Base-by-base conservation (phyloP, 1,139 yeast species). In the Suhomyces bribrorum region DNA sequence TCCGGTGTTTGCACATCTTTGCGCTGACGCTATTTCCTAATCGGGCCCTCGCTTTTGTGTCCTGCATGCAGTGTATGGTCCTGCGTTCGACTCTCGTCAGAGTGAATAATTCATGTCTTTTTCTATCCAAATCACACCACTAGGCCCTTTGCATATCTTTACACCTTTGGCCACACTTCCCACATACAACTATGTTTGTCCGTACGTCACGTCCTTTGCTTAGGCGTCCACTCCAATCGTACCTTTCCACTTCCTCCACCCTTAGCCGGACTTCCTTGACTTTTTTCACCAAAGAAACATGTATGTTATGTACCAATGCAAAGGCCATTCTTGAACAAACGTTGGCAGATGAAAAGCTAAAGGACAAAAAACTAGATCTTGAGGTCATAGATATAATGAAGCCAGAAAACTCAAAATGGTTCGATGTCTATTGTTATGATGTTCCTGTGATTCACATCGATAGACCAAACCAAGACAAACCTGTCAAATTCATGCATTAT, bases 391-490 rank as follows among this genome's bases (percentile, higher is more conserved):
- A 90, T 56, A 89, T 90, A 29, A 77, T 81, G 58, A 68, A 74
- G 32, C 82, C 85, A 0, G 77, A 75, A 36, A 83, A 89, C 59
- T 65, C 76, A 37, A 67, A 75, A 36, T 87, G 94, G 89, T 86
- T 81, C 70, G 94, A 87, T 45, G 71, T 73, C 45, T 90, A 89
- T 53, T 85, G 95, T 47, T 88, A 81, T 59, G 97, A 90, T 56
- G 90, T 89, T 2, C 97, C 97, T 0, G 97, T 90, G 0, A 61
- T 88, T 28, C 96, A 89, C 55, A 69, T 87, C 13, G 83, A 81
- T 47, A 59, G 79, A 42, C 64, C 64, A 3, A 69, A 61, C 5
- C 71, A 69, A 33, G 61, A 56, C 27, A 66, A 73, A 34, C 72
- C 82, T 4, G 70, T 74, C 11, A 83, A 83, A 53, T 79, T 83